Conservation (phyloP, 2,329 filamentous ascomycete species). For the Chaetomiaceae sp. region DNA sequence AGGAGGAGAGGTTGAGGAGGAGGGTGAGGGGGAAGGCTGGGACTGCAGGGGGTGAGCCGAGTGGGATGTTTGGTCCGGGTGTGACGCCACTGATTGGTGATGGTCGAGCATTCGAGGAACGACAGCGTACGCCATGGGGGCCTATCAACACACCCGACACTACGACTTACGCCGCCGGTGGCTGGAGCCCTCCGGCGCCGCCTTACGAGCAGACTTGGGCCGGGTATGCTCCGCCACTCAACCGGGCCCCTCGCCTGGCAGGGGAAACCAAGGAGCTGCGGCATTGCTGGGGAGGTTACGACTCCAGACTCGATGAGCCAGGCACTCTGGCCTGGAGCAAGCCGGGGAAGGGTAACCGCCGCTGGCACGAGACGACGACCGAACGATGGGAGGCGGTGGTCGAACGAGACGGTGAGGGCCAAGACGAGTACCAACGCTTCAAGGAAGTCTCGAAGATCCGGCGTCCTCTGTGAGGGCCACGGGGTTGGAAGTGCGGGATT, state of each 20-base stretch:
- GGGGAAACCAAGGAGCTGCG: too few species aligned
- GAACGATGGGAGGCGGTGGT: neutral
- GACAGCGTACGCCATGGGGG: neutral
- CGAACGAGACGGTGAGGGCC: neutral
- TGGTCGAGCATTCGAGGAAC: neutral
- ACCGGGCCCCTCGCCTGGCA: neutral
- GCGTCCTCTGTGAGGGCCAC: neutral
- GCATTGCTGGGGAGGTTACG: neutral
- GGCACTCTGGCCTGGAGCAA: neutral
- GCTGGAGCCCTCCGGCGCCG: neutral
- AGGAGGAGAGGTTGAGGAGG: neutral
- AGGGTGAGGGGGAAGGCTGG: neutral
- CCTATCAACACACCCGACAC: neutral
- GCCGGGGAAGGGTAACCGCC: neutral
- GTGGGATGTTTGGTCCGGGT: neutral
- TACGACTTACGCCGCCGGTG: neutral
- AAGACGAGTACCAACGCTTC: neutral
- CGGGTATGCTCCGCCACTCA: neutral
- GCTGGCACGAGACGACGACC: slow-evolving; percentile 4
- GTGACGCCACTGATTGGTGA: neutral
- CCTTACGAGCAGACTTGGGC: neutral
- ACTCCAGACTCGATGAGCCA: neutral
- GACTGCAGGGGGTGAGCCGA: neutral
- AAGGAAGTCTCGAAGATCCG: neutral
- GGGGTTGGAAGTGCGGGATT: slow-evolving; percentile 18